Evolutionary conservation across 1,284 basidiomycete genomes (phyloP), one percentile per base, ranked within the genome.

Genomic region (Golubevia pallescens): DNA sequence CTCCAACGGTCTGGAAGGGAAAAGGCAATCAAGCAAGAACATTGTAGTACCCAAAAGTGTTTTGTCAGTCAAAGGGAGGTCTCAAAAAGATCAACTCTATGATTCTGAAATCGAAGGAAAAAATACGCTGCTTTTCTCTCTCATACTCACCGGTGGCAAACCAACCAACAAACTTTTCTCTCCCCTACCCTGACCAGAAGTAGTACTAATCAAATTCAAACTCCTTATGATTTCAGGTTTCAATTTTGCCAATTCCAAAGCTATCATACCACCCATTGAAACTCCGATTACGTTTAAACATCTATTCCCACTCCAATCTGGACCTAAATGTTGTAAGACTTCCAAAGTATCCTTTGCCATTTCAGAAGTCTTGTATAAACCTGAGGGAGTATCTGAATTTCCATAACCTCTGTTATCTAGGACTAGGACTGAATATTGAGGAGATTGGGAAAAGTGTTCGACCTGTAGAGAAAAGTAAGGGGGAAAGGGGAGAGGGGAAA

Each of bases 221-320:
- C 69, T 71, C 10, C 24, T 48, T 23, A 34, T 59, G 7, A 21
- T 51, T 20, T 61, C 60, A 14, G 65, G 66, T 6, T 57, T 38
- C 21, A 56, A 21, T 53, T 66, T 68, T 0, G 76, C 71, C 53
- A 85, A 64, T 56, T 85, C 82, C 1, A 85, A 61, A 3, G 70
- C 63, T 38, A 85, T 84, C 82, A 85, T 85, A n/a, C 82, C 82
- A n/a, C 82, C 82, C 82, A 85, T 85, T 38, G 76, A 78, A 3
- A 85, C 79, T 21, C 82, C 82, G 2, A 72, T 74, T 3, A 85
- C 58, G 54, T 85, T 71, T 0, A 85, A 63, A 20, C 64, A 68
- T 28, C 63, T 60, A 52, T 74, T 61, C 20, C 69, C 63, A 8
- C 67, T 75, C 81, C 80, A 84, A 2, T 38, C 34, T 38, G 34